Conservation (phyloP, 2,329 filamentous ascomycete genomes). For the Seiridium cupressi region DNA sequence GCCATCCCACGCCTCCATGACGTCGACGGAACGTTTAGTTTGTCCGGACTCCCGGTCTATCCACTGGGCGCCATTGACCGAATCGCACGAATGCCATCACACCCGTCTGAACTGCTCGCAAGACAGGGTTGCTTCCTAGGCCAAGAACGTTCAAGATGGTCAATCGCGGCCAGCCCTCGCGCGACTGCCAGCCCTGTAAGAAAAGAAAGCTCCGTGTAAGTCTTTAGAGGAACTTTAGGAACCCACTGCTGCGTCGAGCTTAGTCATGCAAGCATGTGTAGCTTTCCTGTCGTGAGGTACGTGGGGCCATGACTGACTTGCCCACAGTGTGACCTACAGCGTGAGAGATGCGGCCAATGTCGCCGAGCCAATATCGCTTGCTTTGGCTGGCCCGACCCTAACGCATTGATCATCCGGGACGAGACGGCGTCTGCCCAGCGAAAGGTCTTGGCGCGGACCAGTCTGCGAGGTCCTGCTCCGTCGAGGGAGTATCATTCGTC, state of each 20-base stretch:
- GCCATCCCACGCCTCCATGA: neutral
- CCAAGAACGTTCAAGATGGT: constrained; percentile 15
- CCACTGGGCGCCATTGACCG: neutral
- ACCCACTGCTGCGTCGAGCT: neutral
- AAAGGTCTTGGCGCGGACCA: constrained; percentile 9
- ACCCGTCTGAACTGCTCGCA: neutral
- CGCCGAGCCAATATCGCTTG: constrained; percentile 18
- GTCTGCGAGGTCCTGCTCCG: neutral
- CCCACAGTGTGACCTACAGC: constrained; percentile 18
- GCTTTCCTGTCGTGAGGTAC: neutral
- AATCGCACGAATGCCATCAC: neutral
- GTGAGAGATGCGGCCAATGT: constrained; percentile 21
- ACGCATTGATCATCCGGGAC: constrained; percentile 20
- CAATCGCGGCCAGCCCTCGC: constrained; percentile 17
- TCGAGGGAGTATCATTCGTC: neutral
- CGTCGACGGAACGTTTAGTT: neutral
- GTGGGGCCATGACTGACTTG: neutral
- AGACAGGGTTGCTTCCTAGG: neutral
- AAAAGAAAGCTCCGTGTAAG: constrained; percentile 21
- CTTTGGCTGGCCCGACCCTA: constrained; percentile 21
- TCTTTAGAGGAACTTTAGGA: neutral
- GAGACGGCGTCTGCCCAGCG: constrained; percentile 15
- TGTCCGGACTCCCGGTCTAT: neutral
- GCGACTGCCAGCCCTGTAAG: constrained; percentile 21
- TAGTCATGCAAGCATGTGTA: neutral